phyloP scores from a whole-genome alignment of 345 rosid genomes.

The Carallia brachiata region DNA sequence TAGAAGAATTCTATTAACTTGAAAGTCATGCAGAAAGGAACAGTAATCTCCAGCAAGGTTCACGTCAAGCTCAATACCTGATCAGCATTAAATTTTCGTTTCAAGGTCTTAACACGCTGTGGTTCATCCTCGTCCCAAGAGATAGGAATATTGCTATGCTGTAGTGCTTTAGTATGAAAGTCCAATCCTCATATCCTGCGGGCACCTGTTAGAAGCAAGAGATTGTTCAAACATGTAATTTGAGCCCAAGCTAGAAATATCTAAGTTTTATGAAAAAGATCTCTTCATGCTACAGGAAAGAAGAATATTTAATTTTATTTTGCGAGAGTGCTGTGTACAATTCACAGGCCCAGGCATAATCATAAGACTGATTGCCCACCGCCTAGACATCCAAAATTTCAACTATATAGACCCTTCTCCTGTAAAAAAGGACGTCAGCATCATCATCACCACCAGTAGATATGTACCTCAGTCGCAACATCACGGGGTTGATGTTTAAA shows the following conservation, averaged over 20 bases:
- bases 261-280: no score
- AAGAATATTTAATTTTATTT: no score
- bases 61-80: constrained; percentile 48
- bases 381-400: no score
- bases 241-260: no score
- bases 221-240: background rate
- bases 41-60: background rate
- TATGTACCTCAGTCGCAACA: constrained; percentile 74
- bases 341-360: no score
- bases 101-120: constrained; percentile 71
- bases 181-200: constrained; percentile 64
- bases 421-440: background rate
- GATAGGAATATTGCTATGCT: constrained; percentile 66
- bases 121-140: constrained; percentile 99
- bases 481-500: constrained; percentile 88
- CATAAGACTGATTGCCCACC: no score
- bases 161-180: constrained; percentile 79
- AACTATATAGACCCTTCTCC: no score
- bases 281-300: no score
- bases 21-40: no score
- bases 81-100: constrained; percentile 64
- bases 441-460: background rate
- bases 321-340: no score
- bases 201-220: constrained; percentile 54
- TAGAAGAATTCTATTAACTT: background rate